These are phyloP conservation scores for Bombardia bombarda DNA, from an alignment of 495 filamentous ascomycete genomes.

Conservation along the genomic window DNA sequence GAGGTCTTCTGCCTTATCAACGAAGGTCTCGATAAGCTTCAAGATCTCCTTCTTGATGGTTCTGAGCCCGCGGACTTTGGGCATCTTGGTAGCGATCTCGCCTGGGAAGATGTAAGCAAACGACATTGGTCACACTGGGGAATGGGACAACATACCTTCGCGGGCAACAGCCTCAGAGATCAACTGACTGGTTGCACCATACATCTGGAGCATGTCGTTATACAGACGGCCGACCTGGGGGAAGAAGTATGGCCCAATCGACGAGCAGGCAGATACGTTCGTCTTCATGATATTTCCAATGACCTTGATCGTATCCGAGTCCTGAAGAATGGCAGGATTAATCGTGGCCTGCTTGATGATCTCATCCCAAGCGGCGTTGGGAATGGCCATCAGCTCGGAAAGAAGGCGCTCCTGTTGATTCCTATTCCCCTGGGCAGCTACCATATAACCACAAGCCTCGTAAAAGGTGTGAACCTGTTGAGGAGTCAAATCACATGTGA, in stretches of 20 bases:
- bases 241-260: constrained; percentile 94
- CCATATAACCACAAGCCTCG: constrained; percentile 98
- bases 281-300: constrained; percentile 99
- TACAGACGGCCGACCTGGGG: constrained; percentile 98
- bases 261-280: constrained; percentile 93
- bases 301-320: constrained; percentile 91
- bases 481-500: constrained; percentile 87
- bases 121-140: constrained; percentile 9
- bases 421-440: constrained; percentile 92
- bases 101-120: constrained; percentile 39
- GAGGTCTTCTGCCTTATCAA: constrained; percentile 93
- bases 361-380: constrained; percentile 89
- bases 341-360: constrained; percentile 82
- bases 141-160: constrained; percentile 54
- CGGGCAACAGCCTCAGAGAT: constrained; percentile 84
- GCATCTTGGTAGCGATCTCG: constrained; percentile 93
- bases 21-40: constrained; percentile 95
- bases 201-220: constrained; percentile 98
- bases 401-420: constrained; percentile 84
- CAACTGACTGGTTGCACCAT: constrained; percentile 86
- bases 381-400: constrained; percentile 83
- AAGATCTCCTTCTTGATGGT: constrained; percentile 99
- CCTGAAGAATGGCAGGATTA: constrained; percentile 75
- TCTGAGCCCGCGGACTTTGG: constrained; percentile 84
- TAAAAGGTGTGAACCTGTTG: constrained; percentile 99